phyloP scores from a whole-genome alignment of 441 rosid species.

The Erysimum pusillum region DNA sequence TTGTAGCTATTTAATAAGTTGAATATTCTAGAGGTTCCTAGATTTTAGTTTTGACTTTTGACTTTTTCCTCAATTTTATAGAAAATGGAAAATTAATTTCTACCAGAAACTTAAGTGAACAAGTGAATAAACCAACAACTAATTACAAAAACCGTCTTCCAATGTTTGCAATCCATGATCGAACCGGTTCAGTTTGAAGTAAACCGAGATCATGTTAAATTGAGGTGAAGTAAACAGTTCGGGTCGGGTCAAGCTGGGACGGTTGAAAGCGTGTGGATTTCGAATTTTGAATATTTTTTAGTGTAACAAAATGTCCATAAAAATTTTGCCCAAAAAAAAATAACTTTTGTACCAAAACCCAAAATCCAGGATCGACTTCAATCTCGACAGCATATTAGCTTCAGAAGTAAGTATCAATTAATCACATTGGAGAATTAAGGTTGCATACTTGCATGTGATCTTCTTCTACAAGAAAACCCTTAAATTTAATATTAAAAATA shows the following conservation, averaged over 20 bases:
- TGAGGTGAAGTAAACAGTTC: too few species aligned
- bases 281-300: too few species aligned
- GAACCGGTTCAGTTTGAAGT: background rate
- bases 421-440: slow-evolving; percentile 18
- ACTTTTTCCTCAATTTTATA: background rate
- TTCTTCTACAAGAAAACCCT: too few species aligned
- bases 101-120: too few species aligned
- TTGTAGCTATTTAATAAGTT: background rate
- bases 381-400: slow-evolving; percentile 69
- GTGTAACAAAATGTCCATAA: too few species aligned
- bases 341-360: too few species aligned
- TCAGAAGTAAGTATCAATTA: slow-evolving; percentile 72
- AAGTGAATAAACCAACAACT: too few species aligned
- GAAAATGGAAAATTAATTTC: background rate
- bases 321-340: too few species aligned
- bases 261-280: too few species aligned
- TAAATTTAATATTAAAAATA: too few species aligned
- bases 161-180: background rate
- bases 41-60: background rate
- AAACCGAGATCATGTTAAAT: background rate
- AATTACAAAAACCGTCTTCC: background rate
- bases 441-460: too few species aligned
- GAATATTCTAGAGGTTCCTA: background rate
- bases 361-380: slow-evolving; percentile 81
- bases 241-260: too few species aligned